Base-by-base conservation (phyloP, 2,329 filamentous ascomycete genomes). In the Amesomyces nigricolor region DNA sequence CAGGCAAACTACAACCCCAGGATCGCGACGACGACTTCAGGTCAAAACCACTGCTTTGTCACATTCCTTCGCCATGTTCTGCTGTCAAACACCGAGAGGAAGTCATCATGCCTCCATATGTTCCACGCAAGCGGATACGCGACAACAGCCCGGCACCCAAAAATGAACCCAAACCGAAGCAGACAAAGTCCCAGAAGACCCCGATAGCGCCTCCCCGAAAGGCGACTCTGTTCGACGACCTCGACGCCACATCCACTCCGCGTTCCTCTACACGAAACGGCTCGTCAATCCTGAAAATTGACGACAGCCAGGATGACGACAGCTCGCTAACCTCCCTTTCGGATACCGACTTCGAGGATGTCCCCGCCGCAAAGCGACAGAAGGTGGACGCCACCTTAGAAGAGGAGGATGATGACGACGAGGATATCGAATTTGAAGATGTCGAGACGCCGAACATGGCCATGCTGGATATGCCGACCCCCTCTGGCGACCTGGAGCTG, bases 401-500 rank as follows among this genome's bases (percentile, higher is more conserved):
- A 4, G 66, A 70, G 0, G 72, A 72, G 0, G 75, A 77, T 11
- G 78, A 86, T 39, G 78, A 81, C 9, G 79, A 85, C 35, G 81
- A 85, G 38, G 81, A 85, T 48, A 77, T 87, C 4, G 80, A 82
- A 57, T 85, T 85, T 40, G 83, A 85, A 59, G 79, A 82, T 60
- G 80, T 83, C 10, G 67, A 71, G 1, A 65, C 71, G 40, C 72
- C 72, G 62, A 62, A 68, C 54, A 62, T 67, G 47, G 61, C 69
- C 56, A 64, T 74, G 60, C 70, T 67, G 58, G 75, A 71, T 57
- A 73, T 78, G 5, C 73, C 77, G 48, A 70, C 72, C 2, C 75
- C 81, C 1, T 76, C 82, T 1, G 85, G 85, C 10, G 86, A 91
- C 65, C 74, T 95, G 35, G 86, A 92, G 61, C 73, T 95, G 63